phyloP scores from a whole-genome alignment of 208 protist genomes.

The Acanthamoeba triangularis region DNA sequence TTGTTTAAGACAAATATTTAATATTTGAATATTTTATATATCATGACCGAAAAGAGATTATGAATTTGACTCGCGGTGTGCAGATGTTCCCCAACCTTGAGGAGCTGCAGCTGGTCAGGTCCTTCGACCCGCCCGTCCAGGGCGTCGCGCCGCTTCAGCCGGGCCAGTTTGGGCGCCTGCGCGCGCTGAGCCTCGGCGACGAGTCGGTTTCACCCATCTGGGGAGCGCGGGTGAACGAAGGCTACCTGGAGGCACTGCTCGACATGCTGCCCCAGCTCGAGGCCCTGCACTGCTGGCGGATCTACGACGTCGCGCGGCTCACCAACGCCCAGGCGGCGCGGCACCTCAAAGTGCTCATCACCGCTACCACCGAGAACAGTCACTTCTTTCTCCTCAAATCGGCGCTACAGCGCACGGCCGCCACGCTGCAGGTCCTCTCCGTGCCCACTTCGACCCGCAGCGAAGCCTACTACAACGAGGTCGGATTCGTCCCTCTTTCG shows the following conservation, averaged over 20 bases:
- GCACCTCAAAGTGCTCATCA: neutral
- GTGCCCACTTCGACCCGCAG: neutral
- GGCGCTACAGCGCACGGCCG: neutral
- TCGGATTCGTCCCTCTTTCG: neutral
- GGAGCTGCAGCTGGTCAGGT: neutral
- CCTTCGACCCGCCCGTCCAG: neutral
- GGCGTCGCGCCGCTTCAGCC: neutral
- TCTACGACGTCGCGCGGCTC: neutral
- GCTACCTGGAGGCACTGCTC: neutral
- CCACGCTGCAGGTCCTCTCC: neutral
- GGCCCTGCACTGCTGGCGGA: neutral
- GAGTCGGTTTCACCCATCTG: neutral
- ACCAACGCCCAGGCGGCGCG: neutral
- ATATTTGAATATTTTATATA: too few relatives aligned
- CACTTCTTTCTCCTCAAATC: neutral
- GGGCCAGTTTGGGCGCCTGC: neutral
- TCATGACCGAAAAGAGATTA: too few relatives aligned
- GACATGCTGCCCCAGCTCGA: neutral
- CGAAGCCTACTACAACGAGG: neutral
- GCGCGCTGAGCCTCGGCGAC: neutral
- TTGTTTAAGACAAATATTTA: too few relatives aligned
- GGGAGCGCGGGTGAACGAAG: neutral
- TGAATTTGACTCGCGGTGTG: neutral
- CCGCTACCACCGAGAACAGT: neutral
- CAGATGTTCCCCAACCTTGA: conserved; percentile 6